phyloP scores from a whole-genome alignment of 148 eudicot species.

The Diospyros lotus region DNA sequence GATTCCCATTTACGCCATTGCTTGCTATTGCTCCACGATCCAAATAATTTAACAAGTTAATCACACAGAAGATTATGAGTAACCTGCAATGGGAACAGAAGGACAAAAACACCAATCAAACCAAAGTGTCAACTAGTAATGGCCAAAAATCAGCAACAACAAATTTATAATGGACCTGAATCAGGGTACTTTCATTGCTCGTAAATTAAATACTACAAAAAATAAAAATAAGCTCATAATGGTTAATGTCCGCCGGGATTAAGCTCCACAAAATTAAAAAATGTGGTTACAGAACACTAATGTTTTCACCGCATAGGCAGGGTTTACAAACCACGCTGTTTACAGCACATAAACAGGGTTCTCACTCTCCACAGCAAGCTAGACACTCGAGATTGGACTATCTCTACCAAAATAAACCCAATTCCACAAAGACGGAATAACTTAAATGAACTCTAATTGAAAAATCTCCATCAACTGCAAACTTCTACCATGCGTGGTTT shows the following conservation, averaged over 20 bases:
- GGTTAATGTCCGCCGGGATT: neutral
- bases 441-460: neutral
- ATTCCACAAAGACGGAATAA: neutral
- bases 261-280: neutral
- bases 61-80: conserved; percentile 67
- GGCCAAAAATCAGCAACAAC: neutral
- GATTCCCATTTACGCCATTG: conserved; percentile 91
- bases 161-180: neutral
- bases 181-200: neutral
- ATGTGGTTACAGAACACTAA: neutral
- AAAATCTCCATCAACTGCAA: neutral
- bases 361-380: neutral
- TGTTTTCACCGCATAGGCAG: neutral
- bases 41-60: conserved; percentile 80
- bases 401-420: neutral
- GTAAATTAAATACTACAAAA: neutral
- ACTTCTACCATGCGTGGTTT: neutral
- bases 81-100: conserved; percentile 42
- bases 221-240: neutral
- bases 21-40: conserved; percentile 98
- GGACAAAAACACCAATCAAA: no score
- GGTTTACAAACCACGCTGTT: neutral
- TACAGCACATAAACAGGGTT: neutral
- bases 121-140: no score
- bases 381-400: neutral